These are phyloP conservation scores for Capronia coronata DNA, from an alignment of 2,329 filamentous ascomycete genomes.

Conservation along the genomic window DNA sequence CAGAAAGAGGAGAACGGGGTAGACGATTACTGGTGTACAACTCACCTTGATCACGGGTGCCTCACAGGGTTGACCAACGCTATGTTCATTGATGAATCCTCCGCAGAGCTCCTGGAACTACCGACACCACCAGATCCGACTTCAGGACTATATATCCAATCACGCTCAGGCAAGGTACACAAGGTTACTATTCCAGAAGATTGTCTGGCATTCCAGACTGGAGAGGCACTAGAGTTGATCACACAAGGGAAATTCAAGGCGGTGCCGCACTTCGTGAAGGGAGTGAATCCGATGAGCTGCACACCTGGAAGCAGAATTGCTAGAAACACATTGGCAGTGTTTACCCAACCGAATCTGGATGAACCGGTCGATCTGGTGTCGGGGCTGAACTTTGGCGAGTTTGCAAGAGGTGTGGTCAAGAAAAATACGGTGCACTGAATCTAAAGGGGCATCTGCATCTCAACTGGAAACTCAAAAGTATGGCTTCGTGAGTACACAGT, in stretches of 20 bases:
- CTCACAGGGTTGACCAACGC: slow-evolving; percentile 88
- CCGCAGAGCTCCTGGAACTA: too few species aligned
- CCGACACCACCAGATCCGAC: slow-evolving; percentile 69
- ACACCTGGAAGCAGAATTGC: slow-evolving; percentile 46
- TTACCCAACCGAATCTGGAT: slow-evolving; percentile 90
- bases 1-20: too few species aligned
- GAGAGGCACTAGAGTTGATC: slow-evolving; percentile 83
- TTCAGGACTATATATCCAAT: slow-evolving; percentile 90
- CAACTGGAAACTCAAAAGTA: too few species aligned
- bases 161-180: slow-evolving; percentile 71
- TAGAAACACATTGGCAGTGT: slow-evolving; percentile 87
- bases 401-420: slow-evolving; percentile 74
- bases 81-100: slow-evolving; percentile 93
- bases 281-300: slow-evolving; percentile 51
- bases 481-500: too few species aligned
- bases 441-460: too few species aligned
- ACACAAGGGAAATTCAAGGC: slow-evolving; percentile 87
- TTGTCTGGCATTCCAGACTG: slow-evolving; percentile 93
- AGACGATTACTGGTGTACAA: slow-evolving; percentile 96
- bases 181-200: slow-evolving; percentile 88
- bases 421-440: slow-evolving; percentile 53
- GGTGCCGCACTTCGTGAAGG: slow-evolving; percentile 90
- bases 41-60: slow-evolving; percentile 75
- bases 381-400: slow-evolving; percentile 67
- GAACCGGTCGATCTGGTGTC: slow-evolving; percentile 61